Percentiles rank a stretch among this genome's conserved stretches.
Conservation (phyloP, 805 yeast genomes). For the Kodamaea fukazawae region DNA sequence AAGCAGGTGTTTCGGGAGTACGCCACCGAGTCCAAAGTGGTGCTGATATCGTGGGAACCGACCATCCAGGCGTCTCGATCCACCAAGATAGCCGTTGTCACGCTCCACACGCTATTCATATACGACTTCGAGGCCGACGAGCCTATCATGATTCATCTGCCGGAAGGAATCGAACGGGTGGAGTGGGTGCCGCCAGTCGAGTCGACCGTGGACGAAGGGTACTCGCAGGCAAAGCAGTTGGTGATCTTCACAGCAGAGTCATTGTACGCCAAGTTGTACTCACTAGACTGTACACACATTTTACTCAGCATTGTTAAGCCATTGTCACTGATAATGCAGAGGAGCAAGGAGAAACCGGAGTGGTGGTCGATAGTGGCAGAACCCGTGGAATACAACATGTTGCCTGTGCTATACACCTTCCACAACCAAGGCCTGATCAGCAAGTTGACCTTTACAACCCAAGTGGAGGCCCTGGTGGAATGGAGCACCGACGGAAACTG, state of each 20-base stretch:
- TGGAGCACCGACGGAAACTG: constrained; percentile 39
- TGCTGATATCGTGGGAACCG: constrained; percentile 5
- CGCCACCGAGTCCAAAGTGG: background rate
- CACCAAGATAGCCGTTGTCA: constrained; percentile 31
- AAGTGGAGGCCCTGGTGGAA: constrained; percentile 9
- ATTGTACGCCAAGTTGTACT: constrained; percentile 32
- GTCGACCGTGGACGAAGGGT: constrained; percentile 18
- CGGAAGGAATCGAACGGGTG: constrained; percentile 30
- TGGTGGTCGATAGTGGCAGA: constrained; percentile 35
- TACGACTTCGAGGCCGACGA: constrained; percentile 8
- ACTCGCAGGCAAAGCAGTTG: constrained; percentile 32
- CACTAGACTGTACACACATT: constrained; percentile 34
- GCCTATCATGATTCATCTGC: constrained; percentile 34
- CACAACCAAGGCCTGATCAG: constrained; percentile 34
- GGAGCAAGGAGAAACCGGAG: constrained; percentile 15
- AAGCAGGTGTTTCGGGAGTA: background rate
- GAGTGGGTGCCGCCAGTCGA: constrained; percentile 34
- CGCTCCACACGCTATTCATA: background rate
- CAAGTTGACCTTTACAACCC: constrained; percentile 13
- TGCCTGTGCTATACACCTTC: constrained; percentile 25
- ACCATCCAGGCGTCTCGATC: constrained; percentile 4
- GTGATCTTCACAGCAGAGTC: constrained; percentile 26
- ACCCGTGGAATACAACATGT: constrained; percentile 19
- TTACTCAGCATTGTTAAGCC: constrained; percentile 36
- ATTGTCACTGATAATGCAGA: constrained; percentile 15